phyloP scores from a whole-genome alignment of 495 filamentous ascomycete genomes.

The Lepidopterella palustris region DNA sequence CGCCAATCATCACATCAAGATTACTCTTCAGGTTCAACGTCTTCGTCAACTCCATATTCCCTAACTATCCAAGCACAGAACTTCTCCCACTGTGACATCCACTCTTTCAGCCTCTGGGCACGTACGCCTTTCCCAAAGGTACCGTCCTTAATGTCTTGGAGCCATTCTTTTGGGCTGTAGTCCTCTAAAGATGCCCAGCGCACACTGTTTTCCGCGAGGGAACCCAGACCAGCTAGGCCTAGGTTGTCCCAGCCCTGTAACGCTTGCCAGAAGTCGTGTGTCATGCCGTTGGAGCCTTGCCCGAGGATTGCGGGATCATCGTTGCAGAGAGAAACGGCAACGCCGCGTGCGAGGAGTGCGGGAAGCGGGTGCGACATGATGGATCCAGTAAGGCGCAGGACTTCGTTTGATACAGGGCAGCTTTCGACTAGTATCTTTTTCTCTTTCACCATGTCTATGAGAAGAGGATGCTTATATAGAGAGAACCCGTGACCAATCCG shows the following conservation, averaged over 20 bases:
- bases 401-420: conserved; percentile 80
- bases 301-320: conserved; percentile 81
- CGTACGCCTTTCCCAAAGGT: conserved; percentile 67
- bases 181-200: conserved; percentile 86
- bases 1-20: background rate
- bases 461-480: conserved; percentile 83
- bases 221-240: conserved; percentile 72
- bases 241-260: conserved; percentile 81
- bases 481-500: conserved; percentile 86
- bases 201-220: conserved; percentile 86
- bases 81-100: conserved; percentile 73
- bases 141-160: conserved; percentile 62
- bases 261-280: conserved; percentile 88
- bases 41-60: conserved; percentile 55
- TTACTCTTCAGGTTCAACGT: conserved; percentile 25
- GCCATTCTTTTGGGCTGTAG: conserved; percentile 60
- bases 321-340: conserved; percentile 69
- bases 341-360: conserved; percentile 75
- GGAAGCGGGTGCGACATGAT: conserved; percentile 77
- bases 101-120: conserved; percentile 65
- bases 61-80: conserved; percentile 88
- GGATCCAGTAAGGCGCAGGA: conserved; percentile 67
- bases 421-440: conserved; percentile 82
- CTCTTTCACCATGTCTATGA: conserved; percentile 80
- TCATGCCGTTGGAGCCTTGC: conserved; percentile 67